Evolutionary conservation across 164 flowering plant species (phyloP), one percentile per base, ranked within the genome.

Genomic region (Tinospora cordifolia): DNA sequence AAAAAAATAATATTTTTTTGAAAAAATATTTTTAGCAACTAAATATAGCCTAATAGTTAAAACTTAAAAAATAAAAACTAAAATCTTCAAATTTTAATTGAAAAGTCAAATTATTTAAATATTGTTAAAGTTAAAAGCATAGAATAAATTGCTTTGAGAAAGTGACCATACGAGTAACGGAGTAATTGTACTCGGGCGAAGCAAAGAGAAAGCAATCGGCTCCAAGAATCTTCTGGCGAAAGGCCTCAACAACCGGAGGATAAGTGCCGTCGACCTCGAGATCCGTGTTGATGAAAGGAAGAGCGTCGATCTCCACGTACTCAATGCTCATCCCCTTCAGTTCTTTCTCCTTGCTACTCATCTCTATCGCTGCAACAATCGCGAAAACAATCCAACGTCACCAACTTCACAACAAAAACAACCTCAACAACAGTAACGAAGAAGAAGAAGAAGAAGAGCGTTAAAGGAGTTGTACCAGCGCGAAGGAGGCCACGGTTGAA

Each of bases 401-500:
- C 27, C 8, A 40, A 24, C 36, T 21, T 8, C 5, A 13, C 1
- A 26, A 41, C 21, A 40, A 27, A 3, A 44, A 25, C 59, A 40
- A n/a, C n/a, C n/a, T n/a, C 27, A 41, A 38, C 17, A 4, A 12
- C 57, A 15, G 39, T 2, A 44, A 64, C 68, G 26, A 62, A 15
- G 24, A 41, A 36, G 14, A 26, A 15, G 24, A 7, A 59, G 26
- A 40, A 36, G 24, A 24, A 22, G 64, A n/a, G 22, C 4, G n/a
- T n/a, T n/a, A n/a, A 44, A 36, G 19, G 27, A 4, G 22, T 1
- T 10, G 49, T 81, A 93, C 98, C 98, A 6, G 93, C 64, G 49
- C 84, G 90, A 75, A 93, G 1, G 77, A 93, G 88, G 78, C 92
- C 90, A 0, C 86, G 85, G 67, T 89, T 78, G 84, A 24, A 88